Evolutionary conservation across 768 basidiomycete genomes (phyloP).

Genomic region (Phanerodontia chrysosporium): DNA sequence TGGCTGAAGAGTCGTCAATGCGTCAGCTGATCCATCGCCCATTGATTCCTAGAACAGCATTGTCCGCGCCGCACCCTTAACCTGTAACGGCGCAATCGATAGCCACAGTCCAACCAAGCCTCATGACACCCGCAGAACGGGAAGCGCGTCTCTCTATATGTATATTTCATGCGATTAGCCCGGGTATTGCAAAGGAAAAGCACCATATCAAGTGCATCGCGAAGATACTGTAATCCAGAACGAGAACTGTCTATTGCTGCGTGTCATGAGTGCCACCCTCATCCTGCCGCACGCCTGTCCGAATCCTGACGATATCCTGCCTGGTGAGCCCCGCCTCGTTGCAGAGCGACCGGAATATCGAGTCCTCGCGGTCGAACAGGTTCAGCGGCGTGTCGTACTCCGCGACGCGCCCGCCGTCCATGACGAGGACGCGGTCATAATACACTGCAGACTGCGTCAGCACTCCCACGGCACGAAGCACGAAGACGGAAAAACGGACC

Average conservation of each 20-base stretch:
- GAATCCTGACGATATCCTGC: conserved; percentile 52
- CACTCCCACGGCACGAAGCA: not conserved
- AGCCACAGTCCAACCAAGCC: too few species aligned
- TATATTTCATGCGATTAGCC: not conserved
- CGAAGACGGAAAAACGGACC: conserved; percentile 20
- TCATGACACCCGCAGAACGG: too few species aligned
- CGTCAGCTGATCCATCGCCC: not conserved
- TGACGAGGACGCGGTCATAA: conserved; percentile 68
- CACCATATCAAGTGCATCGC: too few species aligned
- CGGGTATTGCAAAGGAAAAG: too few species aligned
- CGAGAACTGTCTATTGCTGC: not conserved
- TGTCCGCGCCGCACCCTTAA: too few species aligned
- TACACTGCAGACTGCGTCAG: conserved; percentile 46
- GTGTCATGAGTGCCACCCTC: not conserved
- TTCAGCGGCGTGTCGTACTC: conserved; percentile 73
- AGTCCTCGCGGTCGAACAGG: conserved; percentile 55
- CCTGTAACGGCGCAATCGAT: too few species aligned
- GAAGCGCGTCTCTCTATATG: too few species aligned
- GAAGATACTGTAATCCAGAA: too few species aligned
- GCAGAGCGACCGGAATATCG: conserved; percentile 69
- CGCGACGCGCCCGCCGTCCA: conserved; percentile 63
- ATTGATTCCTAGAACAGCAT: not conserved
- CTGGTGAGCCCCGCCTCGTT: conserved; percentile 57
- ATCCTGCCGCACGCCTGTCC: conserved; percentile 15
- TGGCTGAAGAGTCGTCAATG: too few species aligned